Percentiles rank a stretch among this genome's conserved stretches.
Evolutionary conservation across 1,284 basidiomycete species (phyloP).

Genomic region (Coniferiporia sulphurascens): DNA sequence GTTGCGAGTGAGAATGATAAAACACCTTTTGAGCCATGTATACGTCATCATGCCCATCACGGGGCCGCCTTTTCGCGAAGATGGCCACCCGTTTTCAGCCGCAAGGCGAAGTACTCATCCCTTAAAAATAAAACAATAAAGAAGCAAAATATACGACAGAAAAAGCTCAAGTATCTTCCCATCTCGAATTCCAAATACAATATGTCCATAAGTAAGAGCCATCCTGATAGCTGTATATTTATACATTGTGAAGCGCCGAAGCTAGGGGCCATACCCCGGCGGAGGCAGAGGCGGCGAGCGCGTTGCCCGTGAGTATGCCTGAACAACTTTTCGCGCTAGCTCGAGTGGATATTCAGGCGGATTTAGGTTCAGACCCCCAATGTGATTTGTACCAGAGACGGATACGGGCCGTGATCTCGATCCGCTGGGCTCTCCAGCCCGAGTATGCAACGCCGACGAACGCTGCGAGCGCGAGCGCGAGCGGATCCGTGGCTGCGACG

Average conservation of each 20-base stretch:
- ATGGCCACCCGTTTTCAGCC: too few species aligned
- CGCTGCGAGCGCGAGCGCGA: slow-evolving; percentile 4
- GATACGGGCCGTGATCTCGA: background rate
- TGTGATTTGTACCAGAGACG: background rate
- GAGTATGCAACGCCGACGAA: background rate
- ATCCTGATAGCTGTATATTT: too few species aligned
- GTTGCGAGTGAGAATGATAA: too few species aligned
- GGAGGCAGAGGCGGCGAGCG: slow-evolving; percentile 4
- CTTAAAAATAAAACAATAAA: too few species aligned
- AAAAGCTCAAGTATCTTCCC: too few species aligned
- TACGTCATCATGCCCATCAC: too few species aligned
- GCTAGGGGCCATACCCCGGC: background rate
- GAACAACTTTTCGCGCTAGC: slow-evolving; percentile 2
- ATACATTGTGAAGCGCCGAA: background rate
- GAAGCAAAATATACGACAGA: too few species aligned
- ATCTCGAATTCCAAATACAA: too few species aligned
- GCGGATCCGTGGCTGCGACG: background rate
- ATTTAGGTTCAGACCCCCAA: background rate
- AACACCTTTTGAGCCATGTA: too few species aligned
- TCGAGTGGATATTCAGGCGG: slow-evolving; percentile 4
- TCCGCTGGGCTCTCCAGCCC: background rate
- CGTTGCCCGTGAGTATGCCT: background rate
- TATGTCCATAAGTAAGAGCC: too few species aligned
- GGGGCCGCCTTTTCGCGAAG: too few species aligned
- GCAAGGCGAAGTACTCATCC: too few species aligned